A percentile compares a stretch with the other conserved stretches of the same genome.
phyloP scores from a whole-genome alignment of 208 protist genomes.

The Vickermania spadyakhi region DNA sequence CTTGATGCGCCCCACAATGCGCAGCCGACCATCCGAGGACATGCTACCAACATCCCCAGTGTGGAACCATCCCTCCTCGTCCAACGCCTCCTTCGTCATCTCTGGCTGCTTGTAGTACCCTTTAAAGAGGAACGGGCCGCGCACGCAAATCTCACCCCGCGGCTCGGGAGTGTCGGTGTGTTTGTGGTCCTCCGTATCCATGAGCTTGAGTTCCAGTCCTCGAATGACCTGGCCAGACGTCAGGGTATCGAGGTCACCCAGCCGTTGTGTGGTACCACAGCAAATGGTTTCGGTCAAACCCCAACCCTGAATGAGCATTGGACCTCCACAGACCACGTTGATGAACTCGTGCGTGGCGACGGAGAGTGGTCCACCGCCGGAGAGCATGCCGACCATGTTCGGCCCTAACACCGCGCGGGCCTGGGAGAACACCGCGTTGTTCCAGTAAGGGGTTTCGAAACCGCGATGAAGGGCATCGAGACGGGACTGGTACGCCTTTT shows the following conservation, averaged over 20 bases:
- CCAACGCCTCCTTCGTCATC: not conserved
- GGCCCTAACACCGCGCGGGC: conserved; percentile 29
- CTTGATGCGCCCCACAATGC: conserved; percentile 55
- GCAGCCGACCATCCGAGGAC: conserved; percentile 12
- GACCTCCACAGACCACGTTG: conserved; percentile 24
- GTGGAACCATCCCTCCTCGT: conserved; percentile 3
- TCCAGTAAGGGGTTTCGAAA: conserved; percentile 49
- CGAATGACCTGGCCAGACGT: conserved; percentile 23
- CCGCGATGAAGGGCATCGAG: conserved; percentile 22
- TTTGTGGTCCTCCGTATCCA: conserved; percentile 56
- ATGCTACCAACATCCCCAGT: conserved; percentile 25
- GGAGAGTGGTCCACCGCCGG: conserved; percentile 42
- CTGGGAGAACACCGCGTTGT: conserved; percentile 51
- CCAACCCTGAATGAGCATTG: conserved; percentile 38
- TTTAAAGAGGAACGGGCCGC: conserved; percentile 8
- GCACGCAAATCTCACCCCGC: conserved; percentile 24
- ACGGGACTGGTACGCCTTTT: conserved; percentile 32
- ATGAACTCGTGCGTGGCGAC: conserved; percentile 37
- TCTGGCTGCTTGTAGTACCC: conserved; percentile 3
- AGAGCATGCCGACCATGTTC: conserved; percentile 29
- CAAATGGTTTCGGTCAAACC: conserved; percentile 61
- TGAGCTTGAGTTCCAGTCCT: conserved; percentile 60
- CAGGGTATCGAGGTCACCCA: conserved; percentile 16
- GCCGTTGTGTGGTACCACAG: conserved; percentile 17
- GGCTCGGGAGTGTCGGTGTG: conserved; percentile 26